Evolutionary conservation across 2,329 filamentous ascomycete species (phyloP).

Genomic region (Orbilia blumenaviensis): DNA sequence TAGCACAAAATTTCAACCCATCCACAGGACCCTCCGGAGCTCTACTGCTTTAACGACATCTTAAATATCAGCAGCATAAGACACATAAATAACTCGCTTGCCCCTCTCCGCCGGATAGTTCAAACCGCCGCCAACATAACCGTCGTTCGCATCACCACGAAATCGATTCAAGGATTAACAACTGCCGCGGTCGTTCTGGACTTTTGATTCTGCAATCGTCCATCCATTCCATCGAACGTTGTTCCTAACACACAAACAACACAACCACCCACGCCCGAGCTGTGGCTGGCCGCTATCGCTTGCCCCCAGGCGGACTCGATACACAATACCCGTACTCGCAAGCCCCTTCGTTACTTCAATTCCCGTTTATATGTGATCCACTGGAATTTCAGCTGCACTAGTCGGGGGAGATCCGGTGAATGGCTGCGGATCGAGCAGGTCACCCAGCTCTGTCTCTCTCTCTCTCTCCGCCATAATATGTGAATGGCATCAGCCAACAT

Average conservation of each 20-base stretch:
- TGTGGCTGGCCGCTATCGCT: constrained; percentile 1
- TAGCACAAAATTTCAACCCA: constrained; percentile 20
- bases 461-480: constrained; percentile 11
- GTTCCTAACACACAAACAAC: constrained; percentile 8
- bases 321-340: neutral
- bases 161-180: neutral
- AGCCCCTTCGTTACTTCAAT: neutral
- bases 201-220: neutral
- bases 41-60: constrained; percentile 32
- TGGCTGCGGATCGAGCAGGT: constrained; percentile 5
- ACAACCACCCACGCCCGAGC: neutral
- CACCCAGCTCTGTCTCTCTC: too few relatives aligned
- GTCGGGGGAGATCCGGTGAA: constrained; percentile 25
- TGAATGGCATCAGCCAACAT: neutral
- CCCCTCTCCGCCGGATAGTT: constrained; percentile 26
- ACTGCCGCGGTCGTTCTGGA: neutral
- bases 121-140: constrained; percentile 5
- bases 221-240: neutral
- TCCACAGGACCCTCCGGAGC: constrained; percentile 28
- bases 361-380: constrained; percentile 25
- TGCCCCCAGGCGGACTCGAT: neutral
- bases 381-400: constrained; percentile 1
- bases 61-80: constrained; percentile 26
- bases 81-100: constrained; percentile 52
- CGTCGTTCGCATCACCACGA: neutral